These are phyloP conservation scores for Lindgomyces ingoldianus DNA, from an alignment of 495 filamentous ascomycete genomes.

Conservation along the genomic window DNA sequence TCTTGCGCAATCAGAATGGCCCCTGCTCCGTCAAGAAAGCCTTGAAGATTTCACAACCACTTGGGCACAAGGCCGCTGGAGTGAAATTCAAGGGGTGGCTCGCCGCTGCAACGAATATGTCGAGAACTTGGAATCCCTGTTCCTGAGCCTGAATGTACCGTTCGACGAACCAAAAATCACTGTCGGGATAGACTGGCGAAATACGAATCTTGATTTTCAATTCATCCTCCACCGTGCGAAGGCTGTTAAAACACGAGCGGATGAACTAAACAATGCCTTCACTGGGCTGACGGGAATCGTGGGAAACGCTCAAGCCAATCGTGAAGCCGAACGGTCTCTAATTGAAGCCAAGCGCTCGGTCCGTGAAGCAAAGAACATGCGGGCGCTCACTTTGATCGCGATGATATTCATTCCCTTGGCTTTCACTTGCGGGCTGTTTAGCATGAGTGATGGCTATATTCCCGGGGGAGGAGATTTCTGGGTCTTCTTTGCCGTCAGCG, in stretches of 20 bases:
- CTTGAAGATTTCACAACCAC: background rate
- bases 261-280: background rate
- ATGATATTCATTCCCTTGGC: constrained; percentile 6
- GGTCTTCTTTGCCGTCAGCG: background rate
- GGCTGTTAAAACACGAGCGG: background rate
- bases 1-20: background rate
- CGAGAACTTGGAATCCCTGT: background rate
- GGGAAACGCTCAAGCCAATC: background rate
- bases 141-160: background rate
- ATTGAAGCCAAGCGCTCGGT: background rate
- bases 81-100: background rate
- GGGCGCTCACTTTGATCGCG: background rate
- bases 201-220: background rate
- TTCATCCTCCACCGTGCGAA: background rate
- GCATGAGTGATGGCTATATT: constrained; percentile 2
- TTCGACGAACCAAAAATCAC: background rate
- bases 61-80: constrained; percentile 5
- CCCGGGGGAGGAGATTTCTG: constrained; percentile 4
- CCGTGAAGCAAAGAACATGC: constrained; percentile 9
- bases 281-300: background rate
- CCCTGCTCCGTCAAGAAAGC: background rate
- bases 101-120: background rate
- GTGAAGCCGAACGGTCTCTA: background rate
- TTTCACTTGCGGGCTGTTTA: background rate
- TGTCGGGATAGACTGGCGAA: background rate